Evolutionary conservation across 192 early-diverging fungal genomes (phyloP).

Genomic region (Chytriomyces sp.): DNA sequence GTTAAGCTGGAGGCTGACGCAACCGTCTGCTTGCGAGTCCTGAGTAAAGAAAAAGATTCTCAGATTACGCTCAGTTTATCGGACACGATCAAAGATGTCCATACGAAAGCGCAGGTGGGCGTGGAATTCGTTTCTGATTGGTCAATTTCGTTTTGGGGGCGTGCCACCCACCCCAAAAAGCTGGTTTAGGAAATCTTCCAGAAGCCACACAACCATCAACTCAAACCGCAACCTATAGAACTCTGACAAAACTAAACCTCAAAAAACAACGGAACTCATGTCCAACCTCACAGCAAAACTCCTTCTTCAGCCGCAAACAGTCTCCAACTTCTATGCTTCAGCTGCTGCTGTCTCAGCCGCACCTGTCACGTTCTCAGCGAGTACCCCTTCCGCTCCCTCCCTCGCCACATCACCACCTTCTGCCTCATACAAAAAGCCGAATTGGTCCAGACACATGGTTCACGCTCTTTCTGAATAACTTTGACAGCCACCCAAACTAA

Average conservation of each 20-base stretch:
- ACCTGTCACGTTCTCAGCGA: neutral
- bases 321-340: no score
- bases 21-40: no score
- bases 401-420: neutral
- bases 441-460: constrained; percentile 32
- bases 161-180: no score
- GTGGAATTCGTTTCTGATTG: no score
- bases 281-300: constrained; percentile 11
- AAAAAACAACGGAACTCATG: neutral
- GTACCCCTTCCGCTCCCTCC: neutral
- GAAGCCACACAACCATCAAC: no score
- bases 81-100: no score
- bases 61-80: no score
- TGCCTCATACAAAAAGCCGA: neutral
- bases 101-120: no score
- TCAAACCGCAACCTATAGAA: neutral
- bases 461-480: neutral
- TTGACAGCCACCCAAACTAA: neutral
- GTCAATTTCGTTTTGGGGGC: no score
- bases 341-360: neutral
- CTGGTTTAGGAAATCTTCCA: no score
- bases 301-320: neutral
- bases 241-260: neutral
- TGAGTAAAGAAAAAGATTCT: no score
- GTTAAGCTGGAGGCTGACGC: no score